Base-by-base conservation (phyloP, 768 basidiomycete species). In the Suillus fuscotomentosus region DNA sequence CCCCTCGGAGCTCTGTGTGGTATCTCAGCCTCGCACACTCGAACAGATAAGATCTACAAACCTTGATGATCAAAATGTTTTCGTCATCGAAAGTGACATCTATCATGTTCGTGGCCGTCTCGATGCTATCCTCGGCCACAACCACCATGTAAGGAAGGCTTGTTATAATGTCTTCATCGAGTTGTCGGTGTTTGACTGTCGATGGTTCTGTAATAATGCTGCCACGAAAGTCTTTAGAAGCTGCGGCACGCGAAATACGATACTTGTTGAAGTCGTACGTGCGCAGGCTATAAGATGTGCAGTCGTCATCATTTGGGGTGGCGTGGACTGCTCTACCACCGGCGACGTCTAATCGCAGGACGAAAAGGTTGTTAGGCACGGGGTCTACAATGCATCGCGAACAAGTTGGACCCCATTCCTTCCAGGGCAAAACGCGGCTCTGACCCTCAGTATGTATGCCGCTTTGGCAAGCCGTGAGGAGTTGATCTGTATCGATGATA, bases 31-130 rank as follows among this genome's bases (percentile, higher is more conserved):
- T 54, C 31, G 20, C 53, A 13, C 11, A 54, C 34, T 54, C 53
- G 13, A 36, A 54, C 10, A 36, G 11, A 36, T n/a, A 20, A 13
- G 11, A 20, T n/a, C n/a, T 54, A 54, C 53, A 36, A 54, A 11
- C 53, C 53, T 54, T 54, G 20, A 54, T 54, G 20, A 54, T 36
- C 36, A 54, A n/a, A 11, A 54, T 54, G 31, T 36, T 34, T 20
- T 54, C 53, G 34, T 54, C 53, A 54, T 54, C 53, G 53, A 54
- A 54, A 36, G 53, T 54, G 10, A 54, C 53, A 14, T 54, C 53
- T n/a, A 54, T 54, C 53, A 54, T n/a, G 34, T n/a, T 36, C 20
- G 53, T 3, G 13, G 20, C 6, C 11, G 53, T 54, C 53, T 54
- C 53, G 20, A 54, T 36, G 34, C 3, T 34, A 36, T 3, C 11